Base-by-base conservation (phyloP, 2,329 filamentous ascomycete genomes). In the Botrytis fabae region DNA sequence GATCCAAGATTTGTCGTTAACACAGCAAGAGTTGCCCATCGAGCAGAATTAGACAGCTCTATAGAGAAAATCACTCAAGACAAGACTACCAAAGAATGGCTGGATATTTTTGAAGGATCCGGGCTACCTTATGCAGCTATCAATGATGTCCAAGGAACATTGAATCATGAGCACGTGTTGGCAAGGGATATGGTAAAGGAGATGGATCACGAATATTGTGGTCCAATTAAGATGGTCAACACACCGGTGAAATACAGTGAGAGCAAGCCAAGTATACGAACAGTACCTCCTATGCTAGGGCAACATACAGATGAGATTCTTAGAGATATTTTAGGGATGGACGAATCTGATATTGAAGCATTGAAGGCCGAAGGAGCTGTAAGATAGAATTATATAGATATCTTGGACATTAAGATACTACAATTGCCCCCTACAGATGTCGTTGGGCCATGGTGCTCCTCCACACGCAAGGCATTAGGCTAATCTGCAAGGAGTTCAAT, bases 41-140 rank as follows among this genome's bases (percentile, higher is more conserved):
- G 96, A n/a, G 85, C 86, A 38, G 88, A 91, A 70, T 86, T 99
- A 35, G 95, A 98, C 80, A 84, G 85, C 0, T 83, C 92, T 78
- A 97, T 99, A 73, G 94, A 97, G 80, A 84, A 84, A 2, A 86
- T 93, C 63, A 97, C 93, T 0, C 84, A 84, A 71, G 89, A 90
- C 71, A 94, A 91, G 84, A 97, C 93, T 5, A 99, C 96, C 0
- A 84, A 91, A 76, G 91, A 98, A 80, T 98, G 96, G 95, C 85
- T 98, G 5, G 88, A 91, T 1, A 85, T 95, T 1, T 91, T 98
- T 62, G 94, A 98, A 79, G 94, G 93, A n/a, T 92, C 89, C 73
- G 96, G 96, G 8, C 91, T 99, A 91, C 96, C 96, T 0, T 99
- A 96, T 80, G 93, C 95, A 0, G 94, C 95, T 1, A 92, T 99